Conservation (phyloP, 108 stramenopile species). For the Phaeodactylum tricornutum region DNA sequence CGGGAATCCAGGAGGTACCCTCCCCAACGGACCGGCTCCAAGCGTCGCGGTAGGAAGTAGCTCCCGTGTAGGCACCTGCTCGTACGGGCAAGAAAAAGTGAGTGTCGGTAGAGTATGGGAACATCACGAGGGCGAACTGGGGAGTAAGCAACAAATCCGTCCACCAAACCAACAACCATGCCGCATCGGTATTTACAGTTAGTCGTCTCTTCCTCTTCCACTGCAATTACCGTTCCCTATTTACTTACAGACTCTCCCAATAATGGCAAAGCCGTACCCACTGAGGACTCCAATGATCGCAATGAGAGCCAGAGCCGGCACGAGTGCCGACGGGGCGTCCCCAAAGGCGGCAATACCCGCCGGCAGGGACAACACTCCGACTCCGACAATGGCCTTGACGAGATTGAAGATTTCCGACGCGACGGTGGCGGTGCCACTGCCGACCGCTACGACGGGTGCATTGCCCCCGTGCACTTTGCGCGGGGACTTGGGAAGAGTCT, state of each 20-base stretch:
- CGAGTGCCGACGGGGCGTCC: conserved; percentile 59
- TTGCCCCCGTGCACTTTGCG: no score
- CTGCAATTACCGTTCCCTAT: conserved; percentile 12
- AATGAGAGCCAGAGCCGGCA: conserved; percentile 62
- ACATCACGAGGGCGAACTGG: no score
- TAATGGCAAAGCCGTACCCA: conserved; percentile 78
- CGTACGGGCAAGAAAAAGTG: conserved; percentile 76
- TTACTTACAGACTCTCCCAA: conserved; percentile 71
- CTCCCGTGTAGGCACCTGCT: conserved; percentile 70
- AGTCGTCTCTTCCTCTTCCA: no score
- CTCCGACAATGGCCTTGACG: conserved; percentile 81
- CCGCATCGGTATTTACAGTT: no score
- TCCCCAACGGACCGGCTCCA: conserved; percentile 80
- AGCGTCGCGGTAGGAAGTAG: conserved; percentile 75
- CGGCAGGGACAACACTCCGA: conserved; percentile 81
- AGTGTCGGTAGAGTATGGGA: no score
- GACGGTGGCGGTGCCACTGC: no score
- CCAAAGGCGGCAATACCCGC: conserved; percentile 85
- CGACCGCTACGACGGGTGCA: no score
- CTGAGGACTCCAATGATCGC: conserved; percentile 48
- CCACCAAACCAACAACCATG: no score
- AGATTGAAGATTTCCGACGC: no score
- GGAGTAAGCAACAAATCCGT: no score
- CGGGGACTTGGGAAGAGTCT: no score
- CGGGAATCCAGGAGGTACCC: conserved; percentile 75